These are phyloP conservation scores for Pseudocercospora crystallina DNA, from an alignment of 2,329 filamentous ascomycete species.

Conservation along the genomic window DNA sequence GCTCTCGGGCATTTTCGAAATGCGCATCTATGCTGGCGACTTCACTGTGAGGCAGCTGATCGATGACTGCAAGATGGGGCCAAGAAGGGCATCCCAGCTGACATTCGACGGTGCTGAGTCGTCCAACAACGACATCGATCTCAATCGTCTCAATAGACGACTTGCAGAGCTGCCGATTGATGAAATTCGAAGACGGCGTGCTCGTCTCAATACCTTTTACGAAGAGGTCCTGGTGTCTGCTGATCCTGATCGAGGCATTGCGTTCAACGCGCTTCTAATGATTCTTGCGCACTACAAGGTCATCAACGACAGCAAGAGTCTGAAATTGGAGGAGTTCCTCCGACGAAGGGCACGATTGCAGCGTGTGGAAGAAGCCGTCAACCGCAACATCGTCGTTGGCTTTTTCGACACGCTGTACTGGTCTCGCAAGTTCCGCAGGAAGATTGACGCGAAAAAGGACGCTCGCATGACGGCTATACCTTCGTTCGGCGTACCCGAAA, in stretches of 20 bases:
- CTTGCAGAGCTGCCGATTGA: conserved; percentile 71
- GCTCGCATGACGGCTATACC: conserved; percentile 77
- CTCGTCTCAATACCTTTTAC: conserved; percentile 89
- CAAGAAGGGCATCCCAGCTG: conserved; percentile 50
- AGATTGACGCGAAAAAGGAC: conserved; percentile 68
- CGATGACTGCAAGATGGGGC: conserved; percentile 71
- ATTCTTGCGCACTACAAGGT: conserved; percentile 98
- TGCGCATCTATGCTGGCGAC: conserved; percentile 91
- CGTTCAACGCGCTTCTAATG: conserved; percentile 90
- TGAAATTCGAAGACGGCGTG: conserved; percentile 72
- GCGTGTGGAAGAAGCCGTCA: conserved; percentile 90
- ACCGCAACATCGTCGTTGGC: conserved; percentile 82
- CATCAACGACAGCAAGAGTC: conserved; percentile 94
- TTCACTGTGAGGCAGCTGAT: conserved; percentile 84
- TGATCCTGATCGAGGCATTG: conserved; percentile 83
- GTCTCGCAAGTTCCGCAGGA: conserved; percentile 76
- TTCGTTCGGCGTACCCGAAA: conserved; percentile 81
- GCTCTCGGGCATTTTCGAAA: conserved; percentile 91
- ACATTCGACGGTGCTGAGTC: conserved; percentile 41
- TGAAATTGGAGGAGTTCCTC: conserved; percentile 92
- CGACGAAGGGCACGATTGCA: conserved; percentile 86
- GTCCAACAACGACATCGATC: conserved; percentile 58
- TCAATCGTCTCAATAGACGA: conserved; percentile 72
- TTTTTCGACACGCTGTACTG: conserved; percentile 96
- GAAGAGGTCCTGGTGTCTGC: conserved; percentile 94